Evolutionary conservation across 139 green algal genomes (phyloP), one percentile per base, ranked within the genome.

Genomic region (Medakamo hakoo): DNA sequence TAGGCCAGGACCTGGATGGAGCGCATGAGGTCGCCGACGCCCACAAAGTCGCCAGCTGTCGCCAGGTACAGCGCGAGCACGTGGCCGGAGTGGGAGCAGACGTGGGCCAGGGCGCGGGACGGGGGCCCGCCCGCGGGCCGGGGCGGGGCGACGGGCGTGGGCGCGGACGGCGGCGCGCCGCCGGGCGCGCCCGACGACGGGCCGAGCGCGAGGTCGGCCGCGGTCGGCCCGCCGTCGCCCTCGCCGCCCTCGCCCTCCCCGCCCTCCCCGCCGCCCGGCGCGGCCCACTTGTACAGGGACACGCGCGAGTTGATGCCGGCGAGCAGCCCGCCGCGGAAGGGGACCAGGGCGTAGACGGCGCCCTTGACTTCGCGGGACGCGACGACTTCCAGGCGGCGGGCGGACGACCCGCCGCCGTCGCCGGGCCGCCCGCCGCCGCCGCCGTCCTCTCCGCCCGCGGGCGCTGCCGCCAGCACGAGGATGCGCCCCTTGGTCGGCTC

Each of bases 21-120:
- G 58, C 93, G 90, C 92, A 98, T 98, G 30, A 98, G 67, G 71
- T 98, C 92, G 76, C 77, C 83, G 20, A 97, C 82, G 23, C 94
- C 49, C 31, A 98, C 84, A 71, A 93, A 87, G 69, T 95, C 86
- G 25, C 88, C 91, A 1, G 82, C 63, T 0, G 68, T 74, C 27
- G 72, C 78, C 24, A 96, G 60, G 60, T 90, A 87, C 9, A 97
- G 75, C 20, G 82, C 84, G 49, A 96, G 65, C 49, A 97, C 85
- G 60, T 91, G 78, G 22, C 84, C 82, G 22, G 74, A 69, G 31
- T 92, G 78, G 27, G 70, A 76, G 68, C 83, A 91, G 66, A 95
- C 89, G 1, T 66, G 69, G 22, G 70, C 57, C 59, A 97, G 82
- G 75, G 87, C 82, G 23, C 63, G 66, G 26, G 57, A 55, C n/a